These are phyloP conservation scores for Jamesozyma rosinii DNA, from an alignment of 805 yeast species.

Conservation along the genomic window DNA sequence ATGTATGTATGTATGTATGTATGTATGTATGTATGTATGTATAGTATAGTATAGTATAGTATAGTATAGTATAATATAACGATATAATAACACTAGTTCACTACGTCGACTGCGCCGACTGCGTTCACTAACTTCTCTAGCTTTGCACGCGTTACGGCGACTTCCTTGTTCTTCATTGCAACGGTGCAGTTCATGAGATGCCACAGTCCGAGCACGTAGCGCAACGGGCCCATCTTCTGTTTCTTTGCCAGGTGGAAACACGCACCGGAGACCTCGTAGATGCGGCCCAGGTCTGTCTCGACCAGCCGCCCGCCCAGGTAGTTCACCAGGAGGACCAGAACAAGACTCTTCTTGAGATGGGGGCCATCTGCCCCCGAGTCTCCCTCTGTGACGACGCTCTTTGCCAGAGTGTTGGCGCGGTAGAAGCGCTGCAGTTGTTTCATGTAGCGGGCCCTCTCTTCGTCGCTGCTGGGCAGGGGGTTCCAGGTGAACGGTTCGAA, in stretches of 20 bases:
- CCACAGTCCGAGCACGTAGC: conserved; percentile 27
- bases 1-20: too few relatives aligned
- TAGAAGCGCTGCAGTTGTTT: conserved; percentile 17
- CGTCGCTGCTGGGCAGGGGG: conserved; percentile 23
- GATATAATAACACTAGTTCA: too few relatives aligned
- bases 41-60: too few relatives aligned
- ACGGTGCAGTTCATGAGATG: conserved; percentile 28
- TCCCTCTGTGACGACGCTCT: not conserved
- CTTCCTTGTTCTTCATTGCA: conserved; percentile 26
- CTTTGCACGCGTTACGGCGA: conserved; percentile 20
- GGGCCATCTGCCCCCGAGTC: not conserved
- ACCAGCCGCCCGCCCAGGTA: conserved; percentile 25
- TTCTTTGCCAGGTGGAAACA: conserved; percentile 24
- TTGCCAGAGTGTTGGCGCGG: conserved; percentile 14
- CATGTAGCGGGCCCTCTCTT: conserved; percentile 13
- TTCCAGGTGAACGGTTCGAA: conserved; percentile 26
- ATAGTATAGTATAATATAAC: too few relatives aligned
- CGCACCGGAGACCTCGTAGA: conserved; percentile 19
- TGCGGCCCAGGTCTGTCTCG: conserved; percentile 23
- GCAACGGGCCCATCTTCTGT: conserved; percentile 14
- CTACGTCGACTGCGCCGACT: too few relatives aligned
- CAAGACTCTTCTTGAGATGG: conserved; percentile 22
- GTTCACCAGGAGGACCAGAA: conserved; percentile 21
- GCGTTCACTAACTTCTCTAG: conserved; percentile 9
- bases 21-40: too few relatives aligned